phyloP scores from a whole-genome alignment of 441 rosid genomes.

The Adansonia rubrostipa region DNA sequence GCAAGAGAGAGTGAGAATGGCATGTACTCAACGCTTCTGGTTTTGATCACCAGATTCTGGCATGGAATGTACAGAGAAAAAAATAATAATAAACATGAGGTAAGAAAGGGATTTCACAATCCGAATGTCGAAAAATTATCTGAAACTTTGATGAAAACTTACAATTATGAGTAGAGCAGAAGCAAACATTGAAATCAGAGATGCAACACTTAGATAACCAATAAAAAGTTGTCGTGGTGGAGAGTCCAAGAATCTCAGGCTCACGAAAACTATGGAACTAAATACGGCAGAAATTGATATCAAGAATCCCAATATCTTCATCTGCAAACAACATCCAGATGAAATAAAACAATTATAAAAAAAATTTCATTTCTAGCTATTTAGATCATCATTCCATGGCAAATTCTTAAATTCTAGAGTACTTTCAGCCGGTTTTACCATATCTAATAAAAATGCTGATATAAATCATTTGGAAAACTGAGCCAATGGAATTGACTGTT shows the following conservation, averaged over 20 bases:
- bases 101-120: conserved; percentile 13
- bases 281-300: conserved; percentile 38
- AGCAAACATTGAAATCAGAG: conserved; percentile 71
- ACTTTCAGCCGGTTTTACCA: conserved; percentile 56
- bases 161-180: conserved; percentile 58
- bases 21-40: conserved; percentile 65
- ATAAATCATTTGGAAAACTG: conserved; percentile 58
- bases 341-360: background rate
- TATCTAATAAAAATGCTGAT: conserved; percentile 46
- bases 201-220: conserved; percentile 53
- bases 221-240: conserved; percentile 42
- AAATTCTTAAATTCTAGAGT: background rate
- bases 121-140: background rate
- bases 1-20: conserved; percentile 66
- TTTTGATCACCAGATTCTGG: conserved; percentile 61
- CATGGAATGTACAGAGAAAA: background rate
- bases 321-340: conserved; percentile 36
- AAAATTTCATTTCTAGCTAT: background rate
- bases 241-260: conserved; percentile 39
- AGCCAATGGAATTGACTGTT: conserved; percentile 62
- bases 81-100: background rate
- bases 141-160: conserved; percentile 27
- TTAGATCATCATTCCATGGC: background rate
- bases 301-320: conserved; percentile 53
- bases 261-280: conserved; percentile 37